Evolutionary conservation across 2,329 filamentous ascomycete species (phyloP).

Genomic region (Clonostachys byssicola): DNA sequence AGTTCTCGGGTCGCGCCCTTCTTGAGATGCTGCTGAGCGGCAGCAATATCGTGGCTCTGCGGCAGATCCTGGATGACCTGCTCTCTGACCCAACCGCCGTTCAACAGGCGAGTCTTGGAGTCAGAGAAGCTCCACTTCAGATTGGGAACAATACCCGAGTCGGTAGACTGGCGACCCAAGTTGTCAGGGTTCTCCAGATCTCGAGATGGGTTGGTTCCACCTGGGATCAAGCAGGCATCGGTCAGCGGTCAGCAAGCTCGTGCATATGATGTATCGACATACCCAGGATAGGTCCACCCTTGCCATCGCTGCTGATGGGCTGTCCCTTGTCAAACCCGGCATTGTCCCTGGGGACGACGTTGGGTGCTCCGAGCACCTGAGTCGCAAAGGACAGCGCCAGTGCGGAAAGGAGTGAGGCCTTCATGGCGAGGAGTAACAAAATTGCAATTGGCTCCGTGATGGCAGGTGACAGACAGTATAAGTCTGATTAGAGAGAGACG

Average conservation of each 20-base stretch:
- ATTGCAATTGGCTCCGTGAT: background rate
- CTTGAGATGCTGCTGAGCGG: slow-evolving; percentile 63
- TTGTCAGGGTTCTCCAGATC: slow-evolving; percentile 62
- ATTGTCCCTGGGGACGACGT: slow-evolving; percentile 10
- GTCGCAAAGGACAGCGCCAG: slow-evolving; percentile 5
- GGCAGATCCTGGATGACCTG: slow-evolving; percentile 66
- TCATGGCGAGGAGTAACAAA: slow-evolving; percentile 4
- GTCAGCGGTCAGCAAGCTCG: background rate
- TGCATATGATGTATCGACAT: slow-evolving; percentile 8
- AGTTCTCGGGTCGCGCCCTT: slow-evolving; percentile 64
- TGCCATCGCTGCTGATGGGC: slow-evolving; percentile 51
- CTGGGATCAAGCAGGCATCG: slow-evolving; percentile 25
- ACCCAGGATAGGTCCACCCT: slow-evolving; percentile 56
- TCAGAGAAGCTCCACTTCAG: slow-evolving; percentile 68
- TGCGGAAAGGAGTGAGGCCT: slow-evolving; percentile 2
- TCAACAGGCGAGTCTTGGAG: slow-evolving; percentile 57
- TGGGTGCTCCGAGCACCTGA: slow-evolving; percentile 10
- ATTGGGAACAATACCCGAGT: slow-evolving; percentile 60
- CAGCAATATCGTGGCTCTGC: slow-evolving; percentile 60
- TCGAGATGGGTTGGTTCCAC: slow-evolving; percentile 57
- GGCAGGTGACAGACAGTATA: background rate
- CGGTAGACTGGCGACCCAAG: slow-evolving; percentile 56
- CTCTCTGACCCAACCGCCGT: slow-evolving; percentile 63
- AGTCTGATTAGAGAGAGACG: background rate
- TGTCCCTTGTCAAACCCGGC: slow-evolving; percentile 43